Evolutionary conservation across 345 rosid species (phyloP).

Genomic region (Brassica cretica): DNA sequence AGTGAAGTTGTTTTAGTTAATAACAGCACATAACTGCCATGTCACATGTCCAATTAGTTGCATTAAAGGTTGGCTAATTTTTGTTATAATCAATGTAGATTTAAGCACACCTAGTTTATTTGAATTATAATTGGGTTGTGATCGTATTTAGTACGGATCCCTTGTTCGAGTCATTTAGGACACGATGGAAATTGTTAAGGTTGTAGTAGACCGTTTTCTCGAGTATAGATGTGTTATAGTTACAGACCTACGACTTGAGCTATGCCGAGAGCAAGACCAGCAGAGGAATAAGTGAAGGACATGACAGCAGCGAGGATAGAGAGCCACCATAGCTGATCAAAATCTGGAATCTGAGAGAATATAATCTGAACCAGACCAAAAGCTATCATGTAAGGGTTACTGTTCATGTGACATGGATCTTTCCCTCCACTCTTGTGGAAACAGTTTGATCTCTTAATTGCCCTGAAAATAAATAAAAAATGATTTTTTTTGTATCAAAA

Average conservation of each 20-base stretch:
- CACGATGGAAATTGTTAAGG: too few relatives aligned
- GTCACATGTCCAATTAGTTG: too few relatives aligned
- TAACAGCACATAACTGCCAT: too few relatives aligned
- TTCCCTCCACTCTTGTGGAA: constrained; percentile 65
- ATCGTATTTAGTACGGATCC: too few relatives aligned
- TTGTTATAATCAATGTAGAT: too few relatives aligned
- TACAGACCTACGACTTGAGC: constrained; percentile 57
- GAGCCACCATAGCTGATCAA: constrained; percentile 85
- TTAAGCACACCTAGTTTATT: too few relatives aligned
- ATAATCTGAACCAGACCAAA: constrained; percentile 71
- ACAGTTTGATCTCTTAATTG: constrained; percentile 78
- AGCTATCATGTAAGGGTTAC: constrained; percentile 73
- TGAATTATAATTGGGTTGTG: too few relatives aligned
- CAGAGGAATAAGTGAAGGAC: constrained; percentile 80
- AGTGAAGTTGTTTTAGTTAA: too few relatives aligned
- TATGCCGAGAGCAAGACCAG: constrained; percentile 72
- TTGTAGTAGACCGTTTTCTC: too few relatives aligned
- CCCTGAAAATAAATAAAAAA: constrained; percentile 45
- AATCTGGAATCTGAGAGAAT: constrained; percentile 81
- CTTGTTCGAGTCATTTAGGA: too few relatives aligned
- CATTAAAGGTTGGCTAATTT: too few relatives aligned
- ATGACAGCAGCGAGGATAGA: constrained; percentile 77
- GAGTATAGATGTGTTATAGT: neutral
- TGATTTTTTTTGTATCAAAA: neutral
- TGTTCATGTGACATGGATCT: constrained; percentile 73